Conservation (phyloP, 495 filamentous ascomycete genomes). For the Penicillium riverlandense region DNA sequence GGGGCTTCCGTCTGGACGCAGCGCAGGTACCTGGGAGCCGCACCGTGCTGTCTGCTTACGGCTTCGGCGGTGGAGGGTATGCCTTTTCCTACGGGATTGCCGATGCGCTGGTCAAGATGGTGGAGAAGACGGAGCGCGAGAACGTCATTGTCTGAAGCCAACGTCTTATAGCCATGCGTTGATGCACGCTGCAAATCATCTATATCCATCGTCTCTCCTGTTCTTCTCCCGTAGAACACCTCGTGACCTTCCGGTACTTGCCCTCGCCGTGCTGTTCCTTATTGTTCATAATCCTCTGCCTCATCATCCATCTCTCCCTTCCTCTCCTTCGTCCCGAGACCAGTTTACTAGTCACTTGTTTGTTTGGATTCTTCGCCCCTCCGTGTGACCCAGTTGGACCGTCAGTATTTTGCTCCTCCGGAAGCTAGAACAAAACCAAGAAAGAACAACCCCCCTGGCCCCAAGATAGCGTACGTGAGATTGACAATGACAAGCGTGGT, state of each 20-base stretch:
- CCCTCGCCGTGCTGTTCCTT: background rate
- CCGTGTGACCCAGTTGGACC: background rate
- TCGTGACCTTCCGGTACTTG: no score
- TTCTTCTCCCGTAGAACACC: no score
- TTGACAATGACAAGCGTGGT: no score
- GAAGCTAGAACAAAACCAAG: no score
- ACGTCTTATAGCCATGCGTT: background rate
- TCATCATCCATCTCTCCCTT: background rate
- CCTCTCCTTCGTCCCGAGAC: background rate
- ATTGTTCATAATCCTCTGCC: background rate
- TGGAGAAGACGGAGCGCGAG: constrained; percentile 25
- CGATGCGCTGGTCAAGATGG: constrained; percentile 33
- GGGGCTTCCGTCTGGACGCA: constrained; percentile 34
- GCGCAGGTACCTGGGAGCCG: constrained; percentile 16
- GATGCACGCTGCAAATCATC: background rate
- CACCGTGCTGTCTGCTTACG: constrained; percentile 32
- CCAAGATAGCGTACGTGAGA: no score
- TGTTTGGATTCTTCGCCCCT: background rate
- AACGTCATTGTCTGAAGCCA: constrained; percentile 18
- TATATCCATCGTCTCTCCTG: no score
- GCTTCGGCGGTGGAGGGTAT: constrained; percentile 39
- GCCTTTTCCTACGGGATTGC: constrained; percentile 38
- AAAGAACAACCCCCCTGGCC: no score
- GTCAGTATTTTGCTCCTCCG: no score
- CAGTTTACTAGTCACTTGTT: background rate